Evolutionary conservation across 2,329 filamentous ascomycete genomes (phyloP), one percentile per base, ranked within the genome.

Genomic region (Paramyrothecium sp.): DNA sequence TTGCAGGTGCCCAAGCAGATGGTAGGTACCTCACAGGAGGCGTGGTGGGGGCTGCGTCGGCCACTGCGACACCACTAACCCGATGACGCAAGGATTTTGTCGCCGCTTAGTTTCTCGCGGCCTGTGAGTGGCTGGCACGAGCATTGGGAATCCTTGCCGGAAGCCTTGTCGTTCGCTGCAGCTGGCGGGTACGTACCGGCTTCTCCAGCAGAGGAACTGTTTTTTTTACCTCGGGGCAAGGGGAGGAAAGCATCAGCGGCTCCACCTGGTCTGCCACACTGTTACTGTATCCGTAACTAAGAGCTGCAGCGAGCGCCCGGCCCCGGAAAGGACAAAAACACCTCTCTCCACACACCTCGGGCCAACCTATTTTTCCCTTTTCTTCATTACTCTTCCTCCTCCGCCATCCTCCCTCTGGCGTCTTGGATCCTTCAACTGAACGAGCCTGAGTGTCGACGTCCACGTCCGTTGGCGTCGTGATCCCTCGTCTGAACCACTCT

Each of bases 321-420:
- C 26, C 61, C 63, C 62, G 49, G 60, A 57, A 33, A 21, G 23
- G 47, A 54, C 58, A 53, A 63, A 70, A 69, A 68, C 61, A 64
- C 58, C 56, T 57, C 57, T 60, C 60, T 62, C 65, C 56, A 68
- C 66, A 66, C 65, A 65, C 66, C 56, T 59, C 55, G 56, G 51
- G 26, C 57, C 48, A 52, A 52, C 55, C 47, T 47, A 54, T 51
- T 59, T 34, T 58, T 56, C 62, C 58, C 58, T 59, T 58, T 60
- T 61, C 57, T 63, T 67, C 64, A 67, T 71, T 72, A 71, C 65
- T 58, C 51, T 38, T 49, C 61, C 55, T 62, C 61, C 60, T 58
- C 57, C 58, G 61, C 54, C 53, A 23, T 58, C 34, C 51, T 56
- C 61, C 64, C 60, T 68, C 66, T 65, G 61, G 61, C 56, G 62